A percentile compares a stretch with the other conserved stretches of the same genome.
Evolutionary conservation across 371 early-diverging fungal genomes (phyloP).

Genomic region (Syncephalastrum racemosum): DNA sequence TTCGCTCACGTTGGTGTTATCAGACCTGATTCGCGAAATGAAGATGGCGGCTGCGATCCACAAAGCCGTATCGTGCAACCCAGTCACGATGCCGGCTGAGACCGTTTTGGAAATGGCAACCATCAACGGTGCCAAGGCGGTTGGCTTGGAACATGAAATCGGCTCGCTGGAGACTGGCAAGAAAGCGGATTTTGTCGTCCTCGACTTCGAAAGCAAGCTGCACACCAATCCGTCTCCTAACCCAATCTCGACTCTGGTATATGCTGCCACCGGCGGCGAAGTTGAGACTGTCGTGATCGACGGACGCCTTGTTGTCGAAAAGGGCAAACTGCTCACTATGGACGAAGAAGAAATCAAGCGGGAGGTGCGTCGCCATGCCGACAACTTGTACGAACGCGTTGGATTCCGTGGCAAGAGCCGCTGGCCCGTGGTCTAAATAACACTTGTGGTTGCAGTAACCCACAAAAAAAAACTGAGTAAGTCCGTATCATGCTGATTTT

Average conservation of each 20-base stretch:
- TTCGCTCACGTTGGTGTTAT: background rate
- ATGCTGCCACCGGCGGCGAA: slow-evolving; percentile 22
- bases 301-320: slow-evolving; percentile 19
- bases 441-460: slow-evolving; percentile 22
- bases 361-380: slow-evolving; percentile 19
- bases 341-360: slow-evolving; percentile 18
- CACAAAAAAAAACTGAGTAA: slow-evolving; percentile 26
- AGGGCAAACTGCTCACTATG: slow-evolving; percentile 22
- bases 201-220: slow-evolving; percentile 24
- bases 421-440: slow-evolving; percentile 26
- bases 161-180: slow-evolving; percentile 25
- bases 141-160: slow-evolving; percentile 26
- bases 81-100: slow-evolving; percentile 24
- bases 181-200: slow-evolving; percentile 28
- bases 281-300: slow-evolving; percentile 23
- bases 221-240: slow-evolving; percentile 19
- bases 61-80: slow-evolving; percentile 24
- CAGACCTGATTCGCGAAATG: slow-evolving; percentile 26
- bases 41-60: slow-evolving; percentile 25
- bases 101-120: slow-evolving; percentile 28
- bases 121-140: slow-evolving; percentile 28
- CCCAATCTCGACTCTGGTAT: slow-evolving; percentile 14
- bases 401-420: slow-evolving; percentile 19
- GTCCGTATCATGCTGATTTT: slow-evolving; percentile 6
- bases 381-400: slow-evolving; percentile 20